Base-by-base conservation (phyloP, 2,329 filamentous ascomycete genomes). In the Diplodia intermedia region DNA sequence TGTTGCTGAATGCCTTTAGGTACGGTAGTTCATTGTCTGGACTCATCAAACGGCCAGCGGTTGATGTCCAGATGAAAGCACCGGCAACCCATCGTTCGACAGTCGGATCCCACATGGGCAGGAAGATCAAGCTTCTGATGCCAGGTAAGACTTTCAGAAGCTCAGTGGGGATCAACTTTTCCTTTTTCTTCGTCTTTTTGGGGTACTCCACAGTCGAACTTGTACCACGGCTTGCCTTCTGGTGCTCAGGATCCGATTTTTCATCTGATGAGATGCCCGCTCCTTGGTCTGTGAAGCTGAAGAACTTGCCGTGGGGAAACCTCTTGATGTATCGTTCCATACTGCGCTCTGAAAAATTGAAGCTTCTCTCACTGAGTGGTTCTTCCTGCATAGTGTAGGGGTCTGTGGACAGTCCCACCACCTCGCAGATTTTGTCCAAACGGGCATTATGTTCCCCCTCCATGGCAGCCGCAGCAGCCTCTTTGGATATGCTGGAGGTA, bases 1-100 rank as follows among this genome's bases (percentile, higher is more conserved):
- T 82, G 65, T 84, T 83, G 0, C 82, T 82, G 69, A 66, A 66
- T 9, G 57, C 66, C 36, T 65, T 68, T 14, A 60, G 43, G n/a
- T 69, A 66, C 9, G 60, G 56, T 38, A 62, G 20, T 54, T 68
- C 50, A 36, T 65, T 65, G 40, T 68, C 69, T 18, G 66, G 60
- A 18, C 57, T 69, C 62, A 65, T 68, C 49, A 68, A 53, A 56
- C 67, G 66, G 31, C 61, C 67, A 56, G 57, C 61, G 9, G 57
- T 68, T 29, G 54, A 66, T 2, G 55, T 62, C 69, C 53, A 68
- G 38, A 68, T 66, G 31, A 62, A 66, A 55, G 54, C 50, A 7
- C 56, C 66, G n/a, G 61, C 62, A 53, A 57, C 40, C 67, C 49
- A 65, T 36, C 66, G 52, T 56, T 67, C 66, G 12, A 66, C 56